phyloP scores from a whole-genome alignment of 305 asterid genomes.

The Caryopteris hybrid region DNA sequence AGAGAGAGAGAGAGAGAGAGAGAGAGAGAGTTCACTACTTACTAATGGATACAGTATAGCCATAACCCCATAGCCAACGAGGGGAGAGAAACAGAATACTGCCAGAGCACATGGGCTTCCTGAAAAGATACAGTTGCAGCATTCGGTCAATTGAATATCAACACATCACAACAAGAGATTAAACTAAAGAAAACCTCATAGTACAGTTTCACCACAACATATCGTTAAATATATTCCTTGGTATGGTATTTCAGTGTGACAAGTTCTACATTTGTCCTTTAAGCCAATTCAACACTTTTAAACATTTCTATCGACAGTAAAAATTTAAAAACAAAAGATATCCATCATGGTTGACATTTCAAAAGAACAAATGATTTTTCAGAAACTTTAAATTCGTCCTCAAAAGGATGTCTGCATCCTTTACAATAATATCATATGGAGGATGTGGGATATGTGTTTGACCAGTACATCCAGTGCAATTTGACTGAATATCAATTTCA shows the following conservation, averaged over 20 bases:
- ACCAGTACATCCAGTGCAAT: neutral
- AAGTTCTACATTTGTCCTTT: neutral
- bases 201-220: neutral
- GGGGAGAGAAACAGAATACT: slow-evolving; percentile 65
- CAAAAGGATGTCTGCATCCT: neutral
- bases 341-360: neutral
- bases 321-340: neutral
- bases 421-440: neutral
- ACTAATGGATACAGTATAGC: slow-evolving; percentile 86
- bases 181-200: neutral
- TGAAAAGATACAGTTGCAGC: slow-evolving; percentile 28
- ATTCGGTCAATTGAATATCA: neutral
- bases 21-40: slow-evolving; percentile 14
- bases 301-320: neutral
- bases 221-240: neutral
- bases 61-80: slow-evolving; percentile 94
- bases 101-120: slow-evolving; percentile 90
- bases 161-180: neutral
- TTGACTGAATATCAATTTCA: neutral
- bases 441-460: neutral
- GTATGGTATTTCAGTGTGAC: neutral
- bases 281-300: neutral
- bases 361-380: neutral
- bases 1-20: neutral
- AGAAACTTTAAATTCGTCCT: neutral